Percentiles rank a stretch among this genome's conserved stretches.
Conservation (phyloP, 345 rosid genomes). For the Eucalyptus marginata region DNA sequence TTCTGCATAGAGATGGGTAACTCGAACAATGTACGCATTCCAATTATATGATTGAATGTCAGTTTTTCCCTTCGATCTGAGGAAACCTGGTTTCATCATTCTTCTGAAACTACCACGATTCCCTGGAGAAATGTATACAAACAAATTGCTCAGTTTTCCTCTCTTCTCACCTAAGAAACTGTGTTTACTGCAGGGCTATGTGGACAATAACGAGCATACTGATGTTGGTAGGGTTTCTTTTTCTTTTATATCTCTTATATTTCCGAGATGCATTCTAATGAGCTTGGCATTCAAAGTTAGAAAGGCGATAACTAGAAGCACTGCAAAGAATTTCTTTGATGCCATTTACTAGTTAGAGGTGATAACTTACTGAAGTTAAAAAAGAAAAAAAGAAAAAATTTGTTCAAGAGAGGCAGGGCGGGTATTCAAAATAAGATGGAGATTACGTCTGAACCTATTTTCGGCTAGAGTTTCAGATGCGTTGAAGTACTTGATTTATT, state of each 20-base stretch:
- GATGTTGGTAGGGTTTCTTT: slow-evolving; percentile 41
- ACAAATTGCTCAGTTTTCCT: background rate
- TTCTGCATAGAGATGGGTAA: background rate
- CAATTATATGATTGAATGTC: background rate
- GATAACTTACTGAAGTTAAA: background rate
- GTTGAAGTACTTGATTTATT: background rate
- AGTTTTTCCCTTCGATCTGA: background rate
- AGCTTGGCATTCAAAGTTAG: background rate
- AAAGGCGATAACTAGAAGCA: background rate
- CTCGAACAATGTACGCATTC: background rate
- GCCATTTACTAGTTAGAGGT: background rate
- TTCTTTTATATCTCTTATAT: background rate
- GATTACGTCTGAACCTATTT: background rate
- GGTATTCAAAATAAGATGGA: background rate
- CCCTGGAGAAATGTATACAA: background rate
- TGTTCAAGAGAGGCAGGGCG: background rate
- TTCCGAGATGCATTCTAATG: background rate
- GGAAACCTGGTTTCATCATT: background rate
- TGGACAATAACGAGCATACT: slow-evolving; percentile 30
- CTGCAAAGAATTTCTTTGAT: background rate
- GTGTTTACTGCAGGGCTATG: slow-evolving; percentile 29
- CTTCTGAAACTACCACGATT: background rate
- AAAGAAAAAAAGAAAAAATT: background rate
- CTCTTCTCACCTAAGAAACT: background rate
- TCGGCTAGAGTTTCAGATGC: background rate